phyloP scores from a whole-genome alignment of 257 asterid species.

The Fraxinus pennsylvanica region DNA sequence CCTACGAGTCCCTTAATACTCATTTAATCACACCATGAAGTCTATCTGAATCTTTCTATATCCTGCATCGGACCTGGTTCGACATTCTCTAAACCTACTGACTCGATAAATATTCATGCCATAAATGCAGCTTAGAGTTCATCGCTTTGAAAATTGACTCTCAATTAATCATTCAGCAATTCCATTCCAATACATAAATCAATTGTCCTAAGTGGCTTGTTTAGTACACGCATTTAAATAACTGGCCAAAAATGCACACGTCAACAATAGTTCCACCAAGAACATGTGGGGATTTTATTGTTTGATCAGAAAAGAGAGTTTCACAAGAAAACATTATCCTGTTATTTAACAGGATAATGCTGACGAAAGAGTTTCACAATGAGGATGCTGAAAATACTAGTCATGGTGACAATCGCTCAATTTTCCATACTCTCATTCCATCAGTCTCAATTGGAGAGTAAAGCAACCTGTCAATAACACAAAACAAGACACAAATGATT shows the following conservation, averaged over 20 bases:
- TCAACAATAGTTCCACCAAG: background rate
- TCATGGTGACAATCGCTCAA: slow-evolving; percentile 62
- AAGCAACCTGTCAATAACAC: slow-evolving; percentile 42
- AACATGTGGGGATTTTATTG: background rate
- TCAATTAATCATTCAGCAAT: background rate
- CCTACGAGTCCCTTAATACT: background rate
- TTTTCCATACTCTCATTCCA: slow-evolving; percentile 54
- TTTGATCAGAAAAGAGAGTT: background rate
- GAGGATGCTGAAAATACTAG: slow-evolving; percentile 43
- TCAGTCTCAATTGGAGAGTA: slow-evolving; percentile 38
- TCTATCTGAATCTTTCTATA: background rate
- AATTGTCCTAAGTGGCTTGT: background rate
- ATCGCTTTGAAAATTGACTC: background rate
- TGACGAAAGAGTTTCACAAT: slow-evolving; percentile 26
- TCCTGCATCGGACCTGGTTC: background rate
- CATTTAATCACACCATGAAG: background rate
- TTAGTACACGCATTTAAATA: background rate
- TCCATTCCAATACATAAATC: background rate
- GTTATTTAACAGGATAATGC: background rate
- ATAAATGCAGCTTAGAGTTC: background rate
- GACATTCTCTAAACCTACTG: background rate
- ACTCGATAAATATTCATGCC: background rate
- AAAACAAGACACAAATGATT: background rate
- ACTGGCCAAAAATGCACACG: too few species aligned
- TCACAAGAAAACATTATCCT: background rate